These are phyloP conservation scores for Xylaria sp. DNA, from an alignment of 2,329 filamentous ascomycete genomes.

Conservation along the genomic window DNA sequence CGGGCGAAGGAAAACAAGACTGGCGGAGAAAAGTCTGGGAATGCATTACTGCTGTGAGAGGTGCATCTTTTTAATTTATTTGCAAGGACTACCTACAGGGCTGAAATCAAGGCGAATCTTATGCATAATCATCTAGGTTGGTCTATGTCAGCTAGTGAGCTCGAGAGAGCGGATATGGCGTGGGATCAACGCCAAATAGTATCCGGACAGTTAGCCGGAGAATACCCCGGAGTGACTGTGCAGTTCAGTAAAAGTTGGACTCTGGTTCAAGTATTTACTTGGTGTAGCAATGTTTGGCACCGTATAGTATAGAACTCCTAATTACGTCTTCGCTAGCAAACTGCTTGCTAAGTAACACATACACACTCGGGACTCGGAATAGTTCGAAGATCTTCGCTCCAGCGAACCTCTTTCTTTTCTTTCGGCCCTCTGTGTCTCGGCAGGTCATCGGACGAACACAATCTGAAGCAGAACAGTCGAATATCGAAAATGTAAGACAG, in stretches of 20 bases:
- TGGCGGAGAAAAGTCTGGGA: background rate
- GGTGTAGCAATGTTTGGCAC: too few species aligned
- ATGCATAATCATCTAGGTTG: conserved; percentile 4
- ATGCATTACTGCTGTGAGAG: background rate
- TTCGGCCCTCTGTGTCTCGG: background rate
- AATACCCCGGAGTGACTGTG: too few species aligned
- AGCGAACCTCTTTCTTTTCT: too few species aligned
- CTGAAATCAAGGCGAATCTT: conserved; percentile 1
- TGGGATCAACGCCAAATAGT: background rate
- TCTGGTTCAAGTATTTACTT: too few species aligned
- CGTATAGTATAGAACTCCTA: too few species aligned
- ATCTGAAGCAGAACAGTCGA: background rate
- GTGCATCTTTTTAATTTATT: background rate
- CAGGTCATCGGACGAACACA: background rate
- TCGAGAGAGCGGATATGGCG: background rate
- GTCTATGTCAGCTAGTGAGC: conserved; percentile 1
- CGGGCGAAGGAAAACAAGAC: background rate
- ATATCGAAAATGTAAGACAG: background rate
- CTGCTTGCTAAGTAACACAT: too few species aligned
- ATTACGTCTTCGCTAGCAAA: too few species aligned
- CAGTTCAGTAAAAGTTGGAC: too few species aligned
- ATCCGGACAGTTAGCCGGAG: background rate
- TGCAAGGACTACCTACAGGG: background rate
- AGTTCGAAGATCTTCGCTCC: background rate
- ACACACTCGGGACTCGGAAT: background rate